Conservation (phyloP, 2,329 filamentous ascomycete species). For the Dactylellina parvicollis region DNA sequence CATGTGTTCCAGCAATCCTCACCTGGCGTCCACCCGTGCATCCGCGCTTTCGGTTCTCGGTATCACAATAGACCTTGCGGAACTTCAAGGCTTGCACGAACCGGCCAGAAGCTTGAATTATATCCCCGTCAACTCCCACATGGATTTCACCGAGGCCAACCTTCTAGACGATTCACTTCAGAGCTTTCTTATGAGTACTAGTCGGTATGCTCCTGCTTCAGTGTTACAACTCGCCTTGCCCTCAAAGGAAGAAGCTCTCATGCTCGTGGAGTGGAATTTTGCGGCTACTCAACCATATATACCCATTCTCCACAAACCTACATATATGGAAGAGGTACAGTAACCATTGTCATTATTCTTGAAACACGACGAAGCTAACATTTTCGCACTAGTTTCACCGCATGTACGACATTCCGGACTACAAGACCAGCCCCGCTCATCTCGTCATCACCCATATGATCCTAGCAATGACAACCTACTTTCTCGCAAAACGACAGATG, state of each 20-base stretch:
- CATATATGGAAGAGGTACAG: slow-evolving; percentile 73
- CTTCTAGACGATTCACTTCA: slow-evolving; percentile 69
- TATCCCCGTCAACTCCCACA: slow-evolving; percentile 64
- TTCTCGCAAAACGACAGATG: slow-evolving; percentile 72
- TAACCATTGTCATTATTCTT: slow-evolving; percentile 17
- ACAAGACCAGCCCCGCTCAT: slow-evolving; percentile 72
- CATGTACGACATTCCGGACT: slow-evolving; percentile 75
- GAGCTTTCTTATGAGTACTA: slow-evolving; percentile 73
- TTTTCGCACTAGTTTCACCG: slow-evolving; percentile 66
- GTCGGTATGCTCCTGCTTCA: slow-evolving; percentile 69
- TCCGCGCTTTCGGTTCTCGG: slow-evolving; percentile 81
- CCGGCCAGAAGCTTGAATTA: slow-evolving; percentile 65
- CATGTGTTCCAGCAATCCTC: slow-evolving; percentile 70
- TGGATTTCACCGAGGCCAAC: slow-evolving; percentile 60
- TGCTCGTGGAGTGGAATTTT: slow-evolving; percentile 80
- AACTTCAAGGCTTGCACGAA: slow-evolving; percentile 66
- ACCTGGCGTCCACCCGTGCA: slow-evolving; percentile 77
- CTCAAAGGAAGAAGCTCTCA: slow-evolving; percentile 71
- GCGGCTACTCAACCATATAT: slow-evolving; percentile 75
- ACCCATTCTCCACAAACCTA: slow-evolving; percentile 80
- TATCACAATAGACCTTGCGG: slow-evolving; percentile 79
- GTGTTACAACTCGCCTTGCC: slow-evolving; percentile 71
- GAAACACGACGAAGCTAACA: slow-evolving; percentile 52
- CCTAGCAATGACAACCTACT: slow-evolving; percentile 79
- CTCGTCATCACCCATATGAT: slow-evolving; percentile 80